These are phyloP conservation scores for Globisporangium paddicum DNA, from an alignment of 352 stramenopile species.

Conservation along the genomic window DNA sequence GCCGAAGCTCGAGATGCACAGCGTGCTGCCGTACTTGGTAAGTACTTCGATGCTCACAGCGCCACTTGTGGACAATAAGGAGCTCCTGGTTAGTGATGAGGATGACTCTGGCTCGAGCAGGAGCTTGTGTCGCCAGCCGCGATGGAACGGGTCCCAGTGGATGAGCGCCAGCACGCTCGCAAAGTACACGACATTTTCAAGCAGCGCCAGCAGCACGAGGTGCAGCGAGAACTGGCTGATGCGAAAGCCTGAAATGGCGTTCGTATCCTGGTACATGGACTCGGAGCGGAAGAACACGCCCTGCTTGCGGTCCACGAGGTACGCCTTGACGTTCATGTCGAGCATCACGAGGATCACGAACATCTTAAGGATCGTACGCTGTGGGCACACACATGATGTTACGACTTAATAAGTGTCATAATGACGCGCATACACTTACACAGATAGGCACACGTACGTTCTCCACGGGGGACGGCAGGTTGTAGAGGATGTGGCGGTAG, in stretches of 20 bases:
- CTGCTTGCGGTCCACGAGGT: slow-evolving; percentile 61
- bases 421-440: too few species aligned
- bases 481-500: slow-evolving; percentile 84
- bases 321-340: slow-evolving; percentile 85
- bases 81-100: background rate
- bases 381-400: background rate
- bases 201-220: slow-evolving; percentile 60
- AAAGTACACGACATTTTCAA: slow-evolving; percentile 72
- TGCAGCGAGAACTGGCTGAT: slow-evolving; percentile 79
- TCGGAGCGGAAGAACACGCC: slow-evolving; percentile 53
- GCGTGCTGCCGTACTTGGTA: slow-evolving; percentile 44
- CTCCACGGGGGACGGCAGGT: slow-evolving; percentile 48
- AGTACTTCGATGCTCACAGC: slow-evolving; percentile 16
- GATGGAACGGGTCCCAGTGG: slow-evolving; percentile 43
- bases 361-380: slow-evolving; percentile 65
- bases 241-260: slow-evolving; percentile 41
- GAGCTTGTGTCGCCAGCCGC: slow-evolving; percentile 36
- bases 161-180: slow-evolving; percentile 40
- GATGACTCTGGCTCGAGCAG: background rate
- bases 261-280: slow-evolving; percentile 51
- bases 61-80: background rate
- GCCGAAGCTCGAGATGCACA: slow-evolving; percentile 80
- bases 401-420: too few species aligned
- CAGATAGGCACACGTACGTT: slow-evolving; percentile 11
- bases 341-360: slow-evolving; percentile 79